Evolutionary conservation across 2,329 filamentous ascomycete genomes (phyloP), one percentile per base, ranked within the genome.

Genomic region (Pseudogymnoascus verrucosus): DNA sequence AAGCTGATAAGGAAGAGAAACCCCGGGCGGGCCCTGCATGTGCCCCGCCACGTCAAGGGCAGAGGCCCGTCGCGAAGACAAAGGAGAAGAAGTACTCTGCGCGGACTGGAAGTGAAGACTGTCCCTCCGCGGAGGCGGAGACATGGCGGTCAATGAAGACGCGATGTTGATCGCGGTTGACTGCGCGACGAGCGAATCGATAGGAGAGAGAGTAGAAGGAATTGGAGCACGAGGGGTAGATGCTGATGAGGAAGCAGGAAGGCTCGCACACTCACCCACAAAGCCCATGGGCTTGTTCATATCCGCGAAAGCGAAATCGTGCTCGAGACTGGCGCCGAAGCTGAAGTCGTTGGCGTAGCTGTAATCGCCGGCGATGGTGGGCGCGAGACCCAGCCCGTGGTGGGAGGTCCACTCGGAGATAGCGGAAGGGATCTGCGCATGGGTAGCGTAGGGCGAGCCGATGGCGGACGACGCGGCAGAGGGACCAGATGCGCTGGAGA

Each of bases 241-340:
- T 34, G 26, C 28, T 60, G 34, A 60, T 14, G 28, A 59, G 19
- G 69, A 72, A 69, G 69, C 73, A 74, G 72, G 75, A 72, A 74
- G 65, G 65, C 70, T 72, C 69, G 71, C 65, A 70, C 64, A 78
- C 77, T 78, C 73, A 79, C 77, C 77, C 73, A 78, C 77, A 74
- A 75, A 78, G 68, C 71, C 72, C 69, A 75, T 74, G 21, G 76
- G 69, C 65, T 79, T 75, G 63, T 80, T 80, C 65, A 77, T 75
- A 36, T 74, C 72, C 23, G 75, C 64, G 67, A 72, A 69, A 69
- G 68, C 68, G 64, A 74, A 73, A 23, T 74, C 72, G 26, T 31
- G 34, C 67, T 74, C 72, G 70, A 73, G 72, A 73, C 72, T 71
- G 70, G 71, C 62, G 64, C 68, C 26, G 66, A 70, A 70, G 31